phyloP scores from a whole-genome alignment of 306 rosid genomes.

The Lupinus albus region DNA sequence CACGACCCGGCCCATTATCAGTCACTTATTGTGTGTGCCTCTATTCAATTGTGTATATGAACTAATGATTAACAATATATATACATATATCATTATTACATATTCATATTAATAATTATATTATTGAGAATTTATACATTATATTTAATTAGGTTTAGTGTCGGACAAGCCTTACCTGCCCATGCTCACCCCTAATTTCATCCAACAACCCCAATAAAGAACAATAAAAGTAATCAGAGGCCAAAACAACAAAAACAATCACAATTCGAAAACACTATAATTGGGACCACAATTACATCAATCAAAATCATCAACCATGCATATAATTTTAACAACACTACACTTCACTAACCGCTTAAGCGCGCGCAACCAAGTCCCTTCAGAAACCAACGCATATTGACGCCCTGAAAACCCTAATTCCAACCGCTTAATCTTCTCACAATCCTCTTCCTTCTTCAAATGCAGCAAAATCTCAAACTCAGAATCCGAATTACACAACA shows the following conservation, averaged over 20 bases:
- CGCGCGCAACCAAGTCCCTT: constrained; percentile 71
- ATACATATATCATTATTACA: too few species aligned
- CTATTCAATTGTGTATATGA: too few species aligned
- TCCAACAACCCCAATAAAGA: background rate
- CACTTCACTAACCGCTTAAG: constrained; percentile 58
- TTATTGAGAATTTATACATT: too few species aligned
- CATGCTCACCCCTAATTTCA: too few species aligned
- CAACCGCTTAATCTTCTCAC: constrained; percentile 32
- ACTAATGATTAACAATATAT: too few species aligned
- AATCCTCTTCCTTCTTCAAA: constrained; percentile 55
- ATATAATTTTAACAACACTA: too few species aligned
- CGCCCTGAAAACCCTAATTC: constrained; percentile 59
- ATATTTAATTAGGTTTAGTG: too few species aligned
- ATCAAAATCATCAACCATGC: too few species aligned
- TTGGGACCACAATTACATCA: background rate
- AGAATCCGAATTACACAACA: constrained; percentile 37
- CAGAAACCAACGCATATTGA: constrained; percentile 74
- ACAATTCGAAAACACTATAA: background rate
- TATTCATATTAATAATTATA: too few species aligned
- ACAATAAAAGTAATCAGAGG: background rate
- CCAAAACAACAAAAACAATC: background rate
- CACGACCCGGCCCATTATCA: too few species aligned
- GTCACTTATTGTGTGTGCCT: too few species aligned
- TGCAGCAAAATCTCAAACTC: constrained; percentile 55
- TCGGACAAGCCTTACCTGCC: too few species aligned